Percentiles rank a stretch among this genome's conserved stretches.
Conservation (phyloP, 1,284 basidiomycete genomes). For the Heterobasidion annosum region DNA sequence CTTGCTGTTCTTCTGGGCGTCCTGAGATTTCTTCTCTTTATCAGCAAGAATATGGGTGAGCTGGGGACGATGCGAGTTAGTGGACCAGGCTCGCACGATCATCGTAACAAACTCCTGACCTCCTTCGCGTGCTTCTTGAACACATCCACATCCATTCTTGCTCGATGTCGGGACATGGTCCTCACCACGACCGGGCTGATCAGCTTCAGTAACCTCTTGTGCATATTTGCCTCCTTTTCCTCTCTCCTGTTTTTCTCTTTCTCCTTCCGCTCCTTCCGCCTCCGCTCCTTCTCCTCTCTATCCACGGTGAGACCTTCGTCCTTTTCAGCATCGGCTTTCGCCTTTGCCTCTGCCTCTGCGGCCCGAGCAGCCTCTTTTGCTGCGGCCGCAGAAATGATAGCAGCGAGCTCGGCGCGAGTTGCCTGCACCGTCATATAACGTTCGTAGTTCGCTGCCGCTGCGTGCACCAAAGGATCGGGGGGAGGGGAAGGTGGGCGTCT, state of each 20-base stretch:
- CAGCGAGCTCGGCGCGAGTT: conserved; percentile 22
- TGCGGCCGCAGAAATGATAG: conserved; percentile 40
- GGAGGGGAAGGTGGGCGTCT: background rate
- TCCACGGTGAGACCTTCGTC: conserved; percentile 10
- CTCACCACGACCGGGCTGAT: conserved; percentile 88
- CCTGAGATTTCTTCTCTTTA: conserved; percentile 83
- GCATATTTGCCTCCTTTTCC: conserved; percentile 54
- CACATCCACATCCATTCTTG: conserved; percentile 71
- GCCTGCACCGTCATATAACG: background rate
- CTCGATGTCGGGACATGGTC: conserved; percentile 84
- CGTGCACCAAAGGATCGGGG: too few relatives aligned
- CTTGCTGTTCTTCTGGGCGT: conserved; percentile 49
- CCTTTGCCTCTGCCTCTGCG: conserved; percentile 25
- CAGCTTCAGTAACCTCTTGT: conserved; percentile 77
- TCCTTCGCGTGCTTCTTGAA: conserved; percentile 98
- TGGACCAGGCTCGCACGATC: conserved; percentile 1
- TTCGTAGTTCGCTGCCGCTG: background rate
- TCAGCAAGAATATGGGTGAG: conserved; percentile 76
- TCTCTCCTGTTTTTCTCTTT: conserved; percentile 34
- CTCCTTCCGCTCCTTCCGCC: conserved; percentile 22
- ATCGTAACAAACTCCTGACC: conserved; percentile 30
- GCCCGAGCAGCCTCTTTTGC: conserved; percentile 28
- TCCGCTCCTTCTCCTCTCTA: conserved; percentile 21
- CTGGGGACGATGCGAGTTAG: conserved; percentile 23
- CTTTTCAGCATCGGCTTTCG: conserved; percentile 19